Evolutionary conservation across 2,329 filamentous ascomycete genomes (phyloP), one percentile per base, ranked within the genome.

Genomic region (Fusarium falciforme): DNA sequence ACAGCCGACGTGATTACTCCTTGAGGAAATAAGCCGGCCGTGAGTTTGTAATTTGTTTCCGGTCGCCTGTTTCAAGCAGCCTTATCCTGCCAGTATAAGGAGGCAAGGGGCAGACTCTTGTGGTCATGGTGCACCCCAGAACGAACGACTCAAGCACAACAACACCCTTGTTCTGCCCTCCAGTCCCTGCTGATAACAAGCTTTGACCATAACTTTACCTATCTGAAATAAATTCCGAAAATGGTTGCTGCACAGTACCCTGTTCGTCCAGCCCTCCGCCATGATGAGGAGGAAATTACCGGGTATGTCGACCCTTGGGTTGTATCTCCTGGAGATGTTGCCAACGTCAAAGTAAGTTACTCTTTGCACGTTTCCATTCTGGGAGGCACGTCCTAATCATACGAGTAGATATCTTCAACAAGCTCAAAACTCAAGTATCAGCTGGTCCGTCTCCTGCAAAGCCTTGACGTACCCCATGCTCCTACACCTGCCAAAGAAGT

Each of bases 401-500:
- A 12, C 6, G 5, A 25, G 6, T 7, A 57, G 54, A 36, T 58
- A 25, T 70, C 49, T 17, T 60, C 22, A 12, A 60, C 52, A 36
- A 7, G 27, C n/a, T 42, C 49, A 12, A 67, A 64, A 29, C 60
- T 60, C 42, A 55, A 38, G 29, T 57, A 70, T 42, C 63, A 42
- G 35, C 22, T 59, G 12, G 63, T 66, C 2, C 55, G 63, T 14
- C 47, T 66, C 8, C 20, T 66, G 9, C 63, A 66, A 42, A 55
- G 63, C n/a, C 57, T 61, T 9, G 68, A 61, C 38, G 10, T 70
- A 14, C 36, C 55, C 54, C 52, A 70, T 52, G 35, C 36, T 25
- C 35, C 64, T 22, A 16, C 61, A 44, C 29, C 57, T 8, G 52
- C 66, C 17, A 73, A 73, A 16, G 64, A 64, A 22, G 63, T 77